Evolutionary conservation across 2,329 filamentous ascomycete species (phyloP), one percentile per base, ranked within the genome.

Genomic region (Botrytis galanthina): DNA sequence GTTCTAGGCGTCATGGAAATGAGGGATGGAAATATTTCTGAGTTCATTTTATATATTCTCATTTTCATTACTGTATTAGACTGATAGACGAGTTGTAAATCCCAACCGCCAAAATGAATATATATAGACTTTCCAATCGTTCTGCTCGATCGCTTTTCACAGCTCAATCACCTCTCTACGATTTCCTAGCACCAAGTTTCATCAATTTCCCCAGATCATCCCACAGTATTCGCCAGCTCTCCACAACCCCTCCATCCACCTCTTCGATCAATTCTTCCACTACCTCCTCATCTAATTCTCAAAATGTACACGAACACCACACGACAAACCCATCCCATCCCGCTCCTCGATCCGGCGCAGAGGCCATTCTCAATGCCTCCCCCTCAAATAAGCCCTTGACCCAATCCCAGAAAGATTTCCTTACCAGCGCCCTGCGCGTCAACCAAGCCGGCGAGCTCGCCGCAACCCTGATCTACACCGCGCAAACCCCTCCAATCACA

Each of bases 371-470:
- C 22, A 16, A 68, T 10, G 54, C 71, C 6, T 16, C 62, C 4
- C 51, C 62, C 16, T 29, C 46, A 29, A 68, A 10, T 8, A 79
- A 80, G 81, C 87, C 90, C 16, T 85, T 96, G 64, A 93, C 90
- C 44, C 83, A 88, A 76, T 86, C 89, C 74, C 93, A 97, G 80
- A 87, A 89, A 74, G 87, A 91, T 73, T 97, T 92, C 79, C 89
- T 97, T 67, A 91, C 92, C 74, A 89, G 91, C 42, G 93, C 93
- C 26, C 90, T 98, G 44, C 94, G 96, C 75, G 96, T 99, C 73
- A 98, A 99, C 83, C 96, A 99, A 84, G 94, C 96, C 37, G 96
- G 96, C 81, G 96, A 99, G 84, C 89, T 99, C n/a, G 96, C 96
- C 72, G 96, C 96, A 44, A 95, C 93, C 39, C 89, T 97, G 73